Percentiles rank a stretch among this genome's conserved stretches.
These are phyloP conservation scores for Coemansia sp. DNA, from an alignment of 192 early-diverging fungal genomes.

Conservation along the genomic window DNA sequence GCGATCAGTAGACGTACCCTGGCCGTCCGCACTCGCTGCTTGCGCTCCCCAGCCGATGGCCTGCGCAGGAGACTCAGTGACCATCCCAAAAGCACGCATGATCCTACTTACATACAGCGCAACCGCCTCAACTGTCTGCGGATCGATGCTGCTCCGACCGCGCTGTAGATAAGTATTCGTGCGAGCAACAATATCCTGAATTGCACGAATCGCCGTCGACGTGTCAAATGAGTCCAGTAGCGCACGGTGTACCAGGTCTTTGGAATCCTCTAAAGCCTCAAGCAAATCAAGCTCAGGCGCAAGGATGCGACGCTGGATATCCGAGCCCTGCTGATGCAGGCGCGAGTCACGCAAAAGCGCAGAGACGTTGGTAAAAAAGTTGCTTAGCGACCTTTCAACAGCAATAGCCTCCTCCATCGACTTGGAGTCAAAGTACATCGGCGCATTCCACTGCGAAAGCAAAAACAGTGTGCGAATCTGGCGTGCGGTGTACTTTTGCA, in stretches of 20 bases:
- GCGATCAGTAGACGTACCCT: slow-evolving; percentile 18
- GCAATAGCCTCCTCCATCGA: slow-evolving; percentile 76
- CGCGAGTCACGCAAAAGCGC: slow-evolving; percentile 71
- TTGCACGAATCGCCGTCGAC: slow-evolving; percentile 71
- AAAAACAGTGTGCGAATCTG: slow-evolving; percentile 91
- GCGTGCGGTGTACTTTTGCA: slow-evolving; percentile 73
- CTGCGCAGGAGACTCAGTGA: slow-evolving; percentile 56
- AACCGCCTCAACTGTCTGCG: slow-evolving; percentile 72
- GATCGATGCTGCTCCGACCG: slow-evolving; percentile 62
- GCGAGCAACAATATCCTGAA: slow-evolving; percentile 73
- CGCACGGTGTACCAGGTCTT: slow-evolving; percentile 74
- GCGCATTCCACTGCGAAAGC: slow-evolving; percentile 81
- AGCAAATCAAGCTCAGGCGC: slow-evolving; percentile 72
- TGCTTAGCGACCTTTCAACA: slow-evolving; percentile 78
- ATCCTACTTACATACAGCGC: slow-evolving; percentile 80
- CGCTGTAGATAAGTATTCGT: slow-evolving; percentile 80
- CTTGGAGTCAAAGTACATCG: slow-evolving; percentile 77
- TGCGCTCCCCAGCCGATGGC: slow-evolving; percentile 67
- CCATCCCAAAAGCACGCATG: slow-evolving; percentile 82
- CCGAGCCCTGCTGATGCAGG: slow-evolving; percentile 56
- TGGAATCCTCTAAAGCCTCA: slow-evolving; percentile 61
- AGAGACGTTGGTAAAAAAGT: slow-evolving; percentile 84
- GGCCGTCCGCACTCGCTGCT: slow-evolving; percentile 21
- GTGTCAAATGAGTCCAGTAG: slow-evolving; percentile 94
- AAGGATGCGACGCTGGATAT: slow-evolving; percentile 70